These are phyloP conservation scores for Xylaria sp. DNA, from an alignment of 2,329 filamentous ascomycete species.

Conservation along the genomic window DNA sequence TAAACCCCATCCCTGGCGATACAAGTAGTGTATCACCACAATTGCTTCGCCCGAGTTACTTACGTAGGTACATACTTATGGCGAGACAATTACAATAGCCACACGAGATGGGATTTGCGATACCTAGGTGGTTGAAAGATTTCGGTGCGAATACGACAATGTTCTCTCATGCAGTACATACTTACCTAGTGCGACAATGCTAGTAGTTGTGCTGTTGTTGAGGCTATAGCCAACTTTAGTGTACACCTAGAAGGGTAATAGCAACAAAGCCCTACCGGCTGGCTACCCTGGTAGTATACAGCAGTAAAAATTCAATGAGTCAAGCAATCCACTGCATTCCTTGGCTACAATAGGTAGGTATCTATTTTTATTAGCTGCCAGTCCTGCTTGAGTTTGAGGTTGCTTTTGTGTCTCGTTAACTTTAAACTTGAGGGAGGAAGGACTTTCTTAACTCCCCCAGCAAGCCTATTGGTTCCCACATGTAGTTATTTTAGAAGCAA, in stretches of 20 bases:
- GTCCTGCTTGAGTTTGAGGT: not conserved
- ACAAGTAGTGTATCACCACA: slow-evolving; percentile 14
- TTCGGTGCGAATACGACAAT: not conserved
- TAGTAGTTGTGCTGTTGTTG: not conserved
- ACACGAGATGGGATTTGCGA: not conserved
- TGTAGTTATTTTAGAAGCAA: not conserved
- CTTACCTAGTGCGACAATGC: not conserved
- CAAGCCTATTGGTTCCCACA: not conserved
- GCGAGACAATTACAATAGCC: slow-evolving; percentile 17
- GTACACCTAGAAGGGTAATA: not conserved
- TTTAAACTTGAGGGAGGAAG: not conserved
- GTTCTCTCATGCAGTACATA: not conserved
- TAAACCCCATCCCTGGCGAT: slow-evolving; percentile 6
- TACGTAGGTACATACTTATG: not conserved
- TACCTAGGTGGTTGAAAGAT: not conserved
- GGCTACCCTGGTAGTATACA: not conserved
- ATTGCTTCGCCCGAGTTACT: slow-evolving; percentile 21
- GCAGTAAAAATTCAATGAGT: not conserved
- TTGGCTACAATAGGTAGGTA: not conserved
- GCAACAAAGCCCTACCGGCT: not conserved
- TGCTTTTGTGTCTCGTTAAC: slow-evolving; percentile 12
- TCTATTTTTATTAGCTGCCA: not conserved
- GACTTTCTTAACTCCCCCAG: not conserved
- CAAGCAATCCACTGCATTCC: not conserved
- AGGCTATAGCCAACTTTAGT: not conserved